Percentiles rank a stretch among this genome's conserved stretches.
Conservation (phyloP, 352 stramenopile genomes). For the Proteromonas lacertae region DNA sequence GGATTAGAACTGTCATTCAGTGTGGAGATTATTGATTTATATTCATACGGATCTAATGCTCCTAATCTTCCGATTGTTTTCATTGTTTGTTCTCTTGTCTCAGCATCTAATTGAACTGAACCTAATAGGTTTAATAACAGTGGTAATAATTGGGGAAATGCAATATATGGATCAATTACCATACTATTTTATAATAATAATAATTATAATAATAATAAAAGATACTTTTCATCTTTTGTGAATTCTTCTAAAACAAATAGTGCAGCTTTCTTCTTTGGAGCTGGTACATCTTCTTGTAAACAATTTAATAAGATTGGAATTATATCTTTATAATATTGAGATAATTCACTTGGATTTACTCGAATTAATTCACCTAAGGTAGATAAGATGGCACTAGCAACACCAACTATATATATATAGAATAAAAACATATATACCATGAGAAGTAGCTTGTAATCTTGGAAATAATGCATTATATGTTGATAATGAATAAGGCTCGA, state of each 20-base stretch:
- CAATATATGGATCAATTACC: no score
- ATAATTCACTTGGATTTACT: not conserved
- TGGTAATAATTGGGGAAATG: no score
- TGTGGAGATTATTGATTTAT: no score
- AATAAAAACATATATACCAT: conserved; percentile 1
- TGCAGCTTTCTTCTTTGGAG: not conserved
- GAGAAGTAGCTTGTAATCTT: not conserved
- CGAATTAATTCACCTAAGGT: conserved; percentile 1
- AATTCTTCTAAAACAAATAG: conserved; percentile 3
- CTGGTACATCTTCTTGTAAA: conserved; percentile 1
- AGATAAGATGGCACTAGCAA: not conserved
- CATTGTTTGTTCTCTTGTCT: conserved; percentile 1
- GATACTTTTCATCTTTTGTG: no score
- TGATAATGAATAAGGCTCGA: conserved; percentile 1
- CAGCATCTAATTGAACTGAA: not conserved
- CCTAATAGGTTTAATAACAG: no score
- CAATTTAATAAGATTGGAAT: not conserved
- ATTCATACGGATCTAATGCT: not conserved
- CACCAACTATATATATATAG: not conserved
- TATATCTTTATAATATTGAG: not conserved
- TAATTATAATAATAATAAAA: no score
- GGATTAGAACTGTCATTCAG: no score
- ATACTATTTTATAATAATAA: no score
- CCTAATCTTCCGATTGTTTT: conserved; percentile 7
- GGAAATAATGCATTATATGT: not conserved